phyloP scores from a whole-genome alignment of 202 grass and related monocot species.

The Bolboschoenoplectus hybrid region DNA sequence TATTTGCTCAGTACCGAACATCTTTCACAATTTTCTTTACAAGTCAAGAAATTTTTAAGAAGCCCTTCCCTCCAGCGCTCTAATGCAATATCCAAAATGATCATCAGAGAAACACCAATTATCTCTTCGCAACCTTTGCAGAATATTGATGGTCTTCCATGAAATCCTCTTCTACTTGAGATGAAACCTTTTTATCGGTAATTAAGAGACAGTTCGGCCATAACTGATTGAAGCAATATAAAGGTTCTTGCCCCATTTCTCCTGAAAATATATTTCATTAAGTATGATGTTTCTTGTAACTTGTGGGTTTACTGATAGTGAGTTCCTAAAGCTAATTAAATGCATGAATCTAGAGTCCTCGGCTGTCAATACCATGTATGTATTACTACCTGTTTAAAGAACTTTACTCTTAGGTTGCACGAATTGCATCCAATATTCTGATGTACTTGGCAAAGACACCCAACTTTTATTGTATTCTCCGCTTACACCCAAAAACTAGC shows the following conservation, averaged over 20 bases:
- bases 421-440: slow-evolving; percentile 20
- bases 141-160: neutral
- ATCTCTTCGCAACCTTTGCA: neutral
- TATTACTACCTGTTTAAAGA: neutral
- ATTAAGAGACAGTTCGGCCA: slow-evolving; percentile 75
- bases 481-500: neutral
- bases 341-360: neutral
- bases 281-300: slow-evolving; percentile 32
- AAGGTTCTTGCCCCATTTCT: slow-evolving; percentile 95
- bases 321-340: neutral
- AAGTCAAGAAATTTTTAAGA: neutral
- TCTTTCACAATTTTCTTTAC: slow-evolving; percentile 24
- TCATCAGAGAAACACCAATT: neutral
- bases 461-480: neutral
- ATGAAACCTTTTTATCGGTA: slow-evolving; percentile 15
- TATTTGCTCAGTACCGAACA: slow-evolving; percentile 4
- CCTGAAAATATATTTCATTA: slow-evolving; percentile 48
- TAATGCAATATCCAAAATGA: slow-evolving; percentile 1
- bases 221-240: slow-evolving; percentile 85
- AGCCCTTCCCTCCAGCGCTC: neutral
- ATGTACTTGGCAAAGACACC: neutral
- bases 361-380: neutral
- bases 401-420: neutral
- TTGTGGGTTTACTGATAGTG: neutral
- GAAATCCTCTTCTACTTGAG: slow-evolving; percentile 19